Evolutionary conservation across 768 basidiomycete species (phyloP).

Genomic region (Auriculariales sp.): DNA sequence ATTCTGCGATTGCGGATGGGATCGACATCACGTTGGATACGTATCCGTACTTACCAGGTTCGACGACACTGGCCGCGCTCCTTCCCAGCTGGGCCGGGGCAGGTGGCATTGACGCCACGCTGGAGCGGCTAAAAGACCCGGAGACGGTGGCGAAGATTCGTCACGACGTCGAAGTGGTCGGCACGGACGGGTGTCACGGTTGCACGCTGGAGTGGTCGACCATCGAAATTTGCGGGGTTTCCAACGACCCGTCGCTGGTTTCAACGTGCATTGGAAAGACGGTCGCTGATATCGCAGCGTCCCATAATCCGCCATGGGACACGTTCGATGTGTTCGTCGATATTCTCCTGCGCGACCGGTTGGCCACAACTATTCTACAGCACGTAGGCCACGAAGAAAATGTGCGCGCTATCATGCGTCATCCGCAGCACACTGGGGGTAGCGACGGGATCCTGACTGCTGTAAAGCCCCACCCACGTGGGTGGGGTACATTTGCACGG

Average conservation of each 20-base stretch:
- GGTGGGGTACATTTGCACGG: slow-evolving; percentile 3
- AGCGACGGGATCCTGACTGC: slow-evolving; percentile 17
- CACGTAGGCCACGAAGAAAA: slow-evolving; percentile 19
- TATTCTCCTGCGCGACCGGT: slow-evolving; percentile 13
- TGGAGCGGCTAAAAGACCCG: slow-evolving; percentile 11
- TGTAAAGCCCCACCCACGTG: slow-evolving; percentile 12
- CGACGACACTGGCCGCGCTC: slow-evolving; percentile 15
- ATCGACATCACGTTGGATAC: slow-evolving; percentile 15
- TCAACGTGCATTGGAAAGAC: no score
- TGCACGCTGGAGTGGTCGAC: slow-evolving; percentile 14
- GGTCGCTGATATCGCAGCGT: no score
- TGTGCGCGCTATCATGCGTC: slow-evolving; percentile 14
- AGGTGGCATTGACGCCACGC: slow-evolving; percentile 13
- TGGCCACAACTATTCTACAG: slow-evolving; percentile 15
- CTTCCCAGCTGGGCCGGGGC: slow-evolving; percentile 16
- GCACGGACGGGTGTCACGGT: slow-evolving; percentile 18
- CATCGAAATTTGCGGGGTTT: slow-evolving; percentile 12
- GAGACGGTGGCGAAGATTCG: slow-evolving; percentile 12
- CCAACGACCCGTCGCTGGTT: neutral
- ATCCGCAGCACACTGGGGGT: slow-evolving; percentile 14
- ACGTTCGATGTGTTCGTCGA: slow-evolving; percentile 13
- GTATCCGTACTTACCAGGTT: slow-evolving; percentile 17
- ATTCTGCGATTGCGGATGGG: slow-evolving; percentile 9
- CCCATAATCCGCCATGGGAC: no score
- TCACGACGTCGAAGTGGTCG: slow-evolving; percentile 13